Evolutionary conservation across 2,329 filamentous ascomycete genomes (phyloP).

Genomic region (Talaromyces albobiverticillius): DNA sequence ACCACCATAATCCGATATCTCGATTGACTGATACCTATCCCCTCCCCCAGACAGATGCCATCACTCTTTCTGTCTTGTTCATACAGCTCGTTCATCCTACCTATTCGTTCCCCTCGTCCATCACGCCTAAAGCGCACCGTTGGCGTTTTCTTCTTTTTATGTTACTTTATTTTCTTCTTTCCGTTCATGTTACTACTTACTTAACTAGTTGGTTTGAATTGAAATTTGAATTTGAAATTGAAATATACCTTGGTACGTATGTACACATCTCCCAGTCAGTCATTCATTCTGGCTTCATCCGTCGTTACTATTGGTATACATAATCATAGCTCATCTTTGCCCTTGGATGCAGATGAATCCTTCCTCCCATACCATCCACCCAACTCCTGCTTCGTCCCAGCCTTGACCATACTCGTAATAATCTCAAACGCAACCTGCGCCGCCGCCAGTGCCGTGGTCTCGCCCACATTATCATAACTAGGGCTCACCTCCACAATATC

Average conservation of each 20-base stretch:
- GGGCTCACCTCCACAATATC: slow-evolving; percentile 89
- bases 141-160: neutral
- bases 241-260: too few species aligned
- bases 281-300: too few species aligned
- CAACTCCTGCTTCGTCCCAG: slow-evolving; percentile 32
- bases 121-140: neutral
- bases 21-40: too few species aligned
- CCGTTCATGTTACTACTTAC: neutral
- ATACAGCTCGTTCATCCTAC: too few species aligned
- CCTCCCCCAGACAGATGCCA: too few species aligned
- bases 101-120: neutral
- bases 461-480: slow-evolving; percentile 75
- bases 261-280: too few species aligned
- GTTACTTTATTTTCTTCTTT: neutral
- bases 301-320: too few species aligned
- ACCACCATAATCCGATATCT: too few species aligned
- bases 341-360: slow-evolving; percentile 9
- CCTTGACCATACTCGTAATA: slow-evolving; percentile 60
- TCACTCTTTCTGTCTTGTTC: too few species aligned
- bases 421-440: slow-evolving; percentile 85
- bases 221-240: neutral
- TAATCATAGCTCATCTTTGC: slow-evolving; percentile 25
- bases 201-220: too few species aligned
- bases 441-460: slow-evolving; percentile 77
- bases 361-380: slow-evolving; percentile 40